Evolutionary conservation across 2,329 filamentous ascomycete species (phyloP), one percentile per base, ranked within the genome.

Genomic region (Talaromyces sp.): DNA sequence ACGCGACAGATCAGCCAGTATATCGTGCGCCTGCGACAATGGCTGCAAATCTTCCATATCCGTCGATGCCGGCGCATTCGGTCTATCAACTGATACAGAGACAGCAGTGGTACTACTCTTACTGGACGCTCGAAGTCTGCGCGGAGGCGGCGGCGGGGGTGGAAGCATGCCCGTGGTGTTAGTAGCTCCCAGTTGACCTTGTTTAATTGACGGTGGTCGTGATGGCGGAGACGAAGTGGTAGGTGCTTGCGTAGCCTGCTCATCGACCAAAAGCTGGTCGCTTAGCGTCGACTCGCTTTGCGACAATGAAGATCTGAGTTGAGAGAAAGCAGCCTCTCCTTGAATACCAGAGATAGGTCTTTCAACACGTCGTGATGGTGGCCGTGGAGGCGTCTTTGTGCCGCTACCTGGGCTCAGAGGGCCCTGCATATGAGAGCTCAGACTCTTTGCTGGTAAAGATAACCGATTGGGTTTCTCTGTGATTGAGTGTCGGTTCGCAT

Each of bases 1-100:
- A 24, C 87, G 87, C 56, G 86, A 85, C 63, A 94, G 77, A 73
- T 93, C 90, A 1, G 89, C 89, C 69, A 94, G 76, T 66, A 93
- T 91, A 72, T 90, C 85, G 48, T 77, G 75, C 1, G 80, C 77
- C 61, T 78, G 76, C 19, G 65, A 66, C 19, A 61, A 64, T 10
- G 78, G 79, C 2, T n/a, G 22, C 31, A 27, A 19, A 19, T 45
- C 27, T 27, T 31, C 56, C 19, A 22, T 11, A 5, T 24, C 22
- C 13, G 35, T 41, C 1, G 35, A 5, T 9, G 35, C 11, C 3
- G 56, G 37, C 16, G 19, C 56, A 31, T 41, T 22, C 19, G 35
- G 4, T 45, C n/a, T 59, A 59, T 59, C 22, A 22, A 13, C 33
- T 16, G 22, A 19, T n/a, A 33, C 48, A 9, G 56, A 45, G 19